phyloP scores from a whole-genome alignment of 345 rosid species.

The Hibiscus tridactylites region DNA sequence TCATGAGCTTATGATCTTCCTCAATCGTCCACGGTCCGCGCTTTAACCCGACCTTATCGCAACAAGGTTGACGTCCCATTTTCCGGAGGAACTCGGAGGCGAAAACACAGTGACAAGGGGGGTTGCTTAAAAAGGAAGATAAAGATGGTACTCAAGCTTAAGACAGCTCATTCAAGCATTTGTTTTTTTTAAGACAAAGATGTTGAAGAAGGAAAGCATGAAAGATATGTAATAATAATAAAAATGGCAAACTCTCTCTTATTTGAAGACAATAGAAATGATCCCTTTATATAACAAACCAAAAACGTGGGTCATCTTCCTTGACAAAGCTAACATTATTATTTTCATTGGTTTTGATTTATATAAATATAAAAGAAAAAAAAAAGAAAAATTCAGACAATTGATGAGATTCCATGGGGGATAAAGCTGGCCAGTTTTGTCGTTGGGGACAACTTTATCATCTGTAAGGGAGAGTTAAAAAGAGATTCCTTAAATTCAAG shows the following conservation, averaged over 20 bases:
- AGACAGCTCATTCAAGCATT: slow-evolving; percentile 32
- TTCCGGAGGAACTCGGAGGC: not conserved
- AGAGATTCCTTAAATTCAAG: slow-evolving; percentile 8
- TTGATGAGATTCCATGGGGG: slow-evolving; percentile 29
- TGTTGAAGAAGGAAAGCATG: slow-evolving; percentile 18
- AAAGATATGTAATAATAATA: slow-evolving; percentile 8
- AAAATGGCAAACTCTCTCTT: slow-evolving; percentile 16
- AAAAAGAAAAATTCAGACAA: not conserved
- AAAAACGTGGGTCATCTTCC: slow-evolving; percentile 33
- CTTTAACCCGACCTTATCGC: slow-evolving; percentile 85
- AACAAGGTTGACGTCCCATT: slow-evolving; percentile 94
- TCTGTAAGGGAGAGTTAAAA: slow-evolving; percentile 7
- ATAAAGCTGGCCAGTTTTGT: slow-evolving; percentile 44
- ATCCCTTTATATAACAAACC: slow-evolving; percentile 8
- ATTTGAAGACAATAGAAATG: slow-evolving; percentile 20
- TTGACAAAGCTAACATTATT: slow-evolving; percentile 17
- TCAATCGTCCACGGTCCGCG: slow-evolving; percentile 97
- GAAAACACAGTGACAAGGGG: not conserved
- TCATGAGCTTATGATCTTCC: slow-evolving; percentile 89
- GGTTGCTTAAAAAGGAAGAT: slow-evolving; percentile 12
- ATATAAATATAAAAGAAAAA: no score
- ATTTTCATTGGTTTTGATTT: slow-evolving; percentile 8
- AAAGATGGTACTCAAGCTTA: slow-evolving; percentile 23
- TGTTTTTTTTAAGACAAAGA: not conserved
- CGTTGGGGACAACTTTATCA: slow-evolving; percentile 28